These are phyloP conservation scores for Torulaspora globosa DNA, from an alignment of 1,139 yeast species.

Conservation along the genomic window DNA sequence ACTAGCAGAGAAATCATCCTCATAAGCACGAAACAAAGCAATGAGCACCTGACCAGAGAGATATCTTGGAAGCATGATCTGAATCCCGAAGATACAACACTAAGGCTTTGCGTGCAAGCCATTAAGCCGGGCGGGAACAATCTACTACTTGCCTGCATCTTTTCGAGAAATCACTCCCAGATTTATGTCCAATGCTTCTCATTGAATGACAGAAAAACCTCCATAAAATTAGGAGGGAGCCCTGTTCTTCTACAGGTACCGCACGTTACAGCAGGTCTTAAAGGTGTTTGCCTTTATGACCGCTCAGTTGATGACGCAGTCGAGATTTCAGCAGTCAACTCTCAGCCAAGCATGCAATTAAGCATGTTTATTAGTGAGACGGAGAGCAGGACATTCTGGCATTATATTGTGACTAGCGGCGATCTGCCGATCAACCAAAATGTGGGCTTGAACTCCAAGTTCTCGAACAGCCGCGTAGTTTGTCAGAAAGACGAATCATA, in stretches of 20 bases:
- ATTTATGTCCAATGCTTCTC: constrained; percentile 26
- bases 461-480: not conserved
- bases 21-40: constrained; percentile 35
- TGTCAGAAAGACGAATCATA: not conserved
- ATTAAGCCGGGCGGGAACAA: constrained; percentile 9
- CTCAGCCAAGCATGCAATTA: constrained; percentile 2
- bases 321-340: not conserved
- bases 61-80: constrained; percentile 70
- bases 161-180: constrained; percentile 24
- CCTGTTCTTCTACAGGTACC: constrained; percentile 23
- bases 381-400: constrained; percentile 5
- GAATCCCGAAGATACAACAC: constrained; percentile 52
- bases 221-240: constrained; percentile 20
- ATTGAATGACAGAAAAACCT: constrained; percentile 8
- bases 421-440: not conserved
- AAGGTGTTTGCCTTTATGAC: constrained; percentile 6
- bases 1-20: constrained; percentile 62
- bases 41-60: constrained; percentile 39
- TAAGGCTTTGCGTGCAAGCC: constrained; percentile 41
- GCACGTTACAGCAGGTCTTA: constrained; percentile 1
- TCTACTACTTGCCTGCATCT: constrained; percentile 20
- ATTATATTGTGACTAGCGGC: constrained; percentile 7
- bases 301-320: not conserved
- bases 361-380: constrained; percentile 8
- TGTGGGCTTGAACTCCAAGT: not conserved